phyloP scores from a whole-genome alignment of 106 monocot species.

The Dendrobium officinale region DNA sequence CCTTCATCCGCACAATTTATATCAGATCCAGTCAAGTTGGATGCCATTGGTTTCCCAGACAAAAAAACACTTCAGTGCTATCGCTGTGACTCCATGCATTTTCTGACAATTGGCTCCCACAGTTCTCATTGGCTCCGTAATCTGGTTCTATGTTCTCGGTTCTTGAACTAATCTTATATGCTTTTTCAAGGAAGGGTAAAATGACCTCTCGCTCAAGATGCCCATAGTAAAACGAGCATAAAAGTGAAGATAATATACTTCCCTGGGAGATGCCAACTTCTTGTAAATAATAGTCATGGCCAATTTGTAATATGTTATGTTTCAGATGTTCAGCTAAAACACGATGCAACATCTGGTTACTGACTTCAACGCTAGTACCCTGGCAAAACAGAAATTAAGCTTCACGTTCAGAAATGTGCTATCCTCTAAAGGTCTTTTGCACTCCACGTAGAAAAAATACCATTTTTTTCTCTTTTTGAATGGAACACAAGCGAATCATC shows the following conservation, averaged over 20 bases:
- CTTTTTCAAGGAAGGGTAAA: conserved; percentile 53
- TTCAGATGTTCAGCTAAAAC: conserved; percentile 63
- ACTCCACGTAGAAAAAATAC: no score
- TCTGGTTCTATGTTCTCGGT: neutral
- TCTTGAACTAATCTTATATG: neutral
- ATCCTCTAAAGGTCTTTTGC: neutral
- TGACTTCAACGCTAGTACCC: conserved; percentile 8
- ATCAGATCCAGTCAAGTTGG: neutral
- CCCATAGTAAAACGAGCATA: conserved; percentile 84
- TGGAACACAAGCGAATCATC: no score
- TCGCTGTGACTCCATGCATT: neutral
- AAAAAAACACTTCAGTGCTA: neutral
- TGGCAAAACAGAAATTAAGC: neutral
- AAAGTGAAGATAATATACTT: conserved; percentile 58
- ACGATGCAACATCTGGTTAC: conserved; percentile 22
- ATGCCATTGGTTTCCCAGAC: neutral
- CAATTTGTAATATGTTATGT: conserved; percentile 47
- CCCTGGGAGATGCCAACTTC: conserved; percentile 83
- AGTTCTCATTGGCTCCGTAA: neutral
- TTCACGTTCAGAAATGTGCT: neutral
- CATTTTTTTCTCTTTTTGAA: no score
- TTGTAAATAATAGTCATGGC: conserved; percentile 53
- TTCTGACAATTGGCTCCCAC: neutral
- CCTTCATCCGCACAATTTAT: neutral
- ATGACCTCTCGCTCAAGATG: conserved; percentile 66